Evolutionary conservation across 2,329 filamentous ascomycete genomes (phyloP).

Genomic region (Fusarium ambrosium): DNA sequence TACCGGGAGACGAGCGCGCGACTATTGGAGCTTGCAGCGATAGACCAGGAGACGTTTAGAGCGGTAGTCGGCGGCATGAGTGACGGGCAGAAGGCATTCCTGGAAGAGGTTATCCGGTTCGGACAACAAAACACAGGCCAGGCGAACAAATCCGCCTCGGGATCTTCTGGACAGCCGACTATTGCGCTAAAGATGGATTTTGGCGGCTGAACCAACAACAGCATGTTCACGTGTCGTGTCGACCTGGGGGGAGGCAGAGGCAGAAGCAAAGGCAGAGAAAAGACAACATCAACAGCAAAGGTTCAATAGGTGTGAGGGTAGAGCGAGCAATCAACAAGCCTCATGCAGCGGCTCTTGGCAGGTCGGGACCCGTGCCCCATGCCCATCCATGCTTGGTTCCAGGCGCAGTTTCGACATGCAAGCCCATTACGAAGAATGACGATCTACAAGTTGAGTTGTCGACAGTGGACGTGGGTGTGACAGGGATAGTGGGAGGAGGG

Average conservation of each 20-base stretch:
- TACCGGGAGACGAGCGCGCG: constrained; percentile 82
- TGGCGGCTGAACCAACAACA: constrained; percentile 57
- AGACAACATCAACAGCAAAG: background rate
- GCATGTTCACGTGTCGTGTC: constrained; percentile 10
- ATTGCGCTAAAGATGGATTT: constrained; percentile 98
- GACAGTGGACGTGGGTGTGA: background rate
- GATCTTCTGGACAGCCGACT: constrained; percentile 74
- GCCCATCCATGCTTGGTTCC: background rate
- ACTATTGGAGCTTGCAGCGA: constrained; percentile 84
- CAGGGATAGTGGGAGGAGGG: background rate
- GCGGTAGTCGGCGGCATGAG: constrained; percentile 79
- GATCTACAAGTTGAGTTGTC: background rate
- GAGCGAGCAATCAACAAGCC: constrained; percentile 7
- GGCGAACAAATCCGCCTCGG: constrained; percentile 55
- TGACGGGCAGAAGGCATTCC: constrained; percentile 77
- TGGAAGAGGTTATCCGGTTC: constrained; percentile 84
- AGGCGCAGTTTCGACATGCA: constrained; percentile 8
- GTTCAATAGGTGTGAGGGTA: constrained; percentile 9
- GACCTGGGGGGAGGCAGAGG: constrained; percentile 8
- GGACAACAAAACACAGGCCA: constrained; percentile 64
- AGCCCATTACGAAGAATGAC: constrained; percentile 18
- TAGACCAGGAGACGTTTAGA: constrained; percentile 80
- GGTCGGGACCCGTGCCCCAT: constrained; percentile 4
- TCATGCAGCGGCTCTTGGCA: constrained; percentile 26
- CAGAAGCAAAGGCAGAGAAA: background rate